Evolutionary conservation across 2,329 filamentous ascomycete species (phyloP), one percentile per base, ranked within the genome.

Genomic region (Fusarium acutatum): DNA sequence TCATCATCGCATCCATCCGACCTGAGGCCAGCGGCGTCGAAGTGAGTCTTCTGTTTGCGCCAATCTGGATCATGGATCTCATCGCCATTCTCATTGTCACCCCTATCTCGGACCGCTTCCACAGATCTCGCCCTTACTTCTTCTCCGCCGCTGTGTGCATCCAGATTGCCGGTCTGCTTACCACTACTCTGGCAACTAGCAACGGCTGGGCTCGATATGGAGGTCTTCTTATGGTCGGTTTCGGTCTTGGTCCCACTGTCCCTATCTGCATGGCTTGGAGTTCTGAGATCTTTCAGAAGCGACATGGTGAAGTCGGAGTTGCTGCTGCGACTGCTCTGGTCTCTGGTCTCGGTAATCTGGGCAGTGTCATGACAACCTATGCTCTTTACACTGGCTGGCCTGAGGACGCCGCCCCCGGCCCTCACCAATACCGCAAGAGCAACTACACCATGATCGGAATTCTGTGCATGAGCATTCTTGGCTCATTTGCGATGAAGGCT

Each of bases 211-310:
- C 93, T 5, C 90, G 94, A 46, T 97, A 97, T 80, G 94, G 93
- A 53, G 95, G 95, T 8, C 89, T 97, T n/a, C 85, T 97, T 57
- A 92, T 97, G 83, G 92, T 97, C 40, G 95, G 95, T 9, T 97
- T 97, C 78, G 95, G 95, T 0, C 90, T 97, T 5, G 95, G 95
- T 3, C 95, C 95, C 7, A 97, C 95, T 0, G 94, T 97, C 2
- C 95, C 95, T 17, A 96, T 96, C 78, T 96, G 93, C 81, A 97
- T 97, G 95, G 92, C 94, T 40, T 97, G 95, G 95, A 94, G 93
- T 37, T 94, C 91, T 71, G 93, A 97, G 82, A 92, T 97, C 79
- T 97, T 97, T 85, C 94, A 97, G 83, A 89, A 89, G 37, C 92
- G 95, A 18, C 95, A 97, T 79, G 94, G 95, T 52, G 95, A 97